Percentiles rank a stretch among this genome's conserved stretches.
These are phyloP conservation scores for Xanthoparmelia taractica DNA, from an alignment of 495 filamentous ascomycete species.

Conservation along the genomic window DNA sequence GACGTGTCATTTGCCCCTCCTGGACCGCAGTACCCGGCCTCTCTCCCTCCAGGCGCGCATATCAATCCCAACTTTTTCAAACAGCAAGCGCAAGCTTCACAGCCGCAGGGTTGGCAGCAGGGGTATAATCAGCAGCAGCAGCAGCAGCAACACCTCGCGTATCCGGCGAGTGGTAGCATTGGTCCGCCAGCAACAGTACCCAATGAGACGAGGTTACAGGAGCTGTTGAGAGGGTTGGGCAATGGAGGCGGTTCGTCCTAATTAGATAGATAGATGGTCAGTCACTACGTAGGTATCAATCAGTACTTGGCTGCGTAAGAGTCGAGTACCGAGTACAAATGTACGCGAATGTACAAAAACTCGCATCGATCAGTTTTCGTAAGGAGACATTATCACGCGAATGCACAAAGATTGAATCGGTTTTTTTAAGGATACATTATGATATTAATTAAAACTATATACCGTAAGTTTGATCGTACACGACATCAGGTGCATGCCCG, in stretches of 20 bases:
- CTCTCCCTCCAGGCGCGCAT: slow-evolving; percentile 44
- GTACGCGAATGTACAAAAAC: neutral
- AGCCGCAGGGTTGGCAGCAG: slow-evolving; percentile 34
- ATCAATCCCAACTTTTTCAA: slow-evolving; percentile 62
- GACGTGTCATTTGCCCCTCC: slow-evolving; percentile 1
- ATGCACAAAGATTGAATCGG: no score
- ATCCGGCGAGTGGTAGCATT: neutral
- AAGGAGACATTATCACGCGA: no score
- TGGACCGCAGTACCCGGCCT: slow-evolving; percentile 29
- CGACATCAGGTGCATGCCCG: neutral
- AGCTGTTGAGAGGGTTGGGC: neutral
- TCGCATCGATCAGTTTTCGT: no score
- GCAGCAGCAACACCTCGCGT: neutral
- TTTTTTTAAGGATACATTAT: no score
- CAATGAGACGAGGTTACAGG: neutral
- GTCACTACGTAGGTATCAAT: neutral
- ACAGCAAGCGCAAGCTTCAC: slow-evolving; percentile 34
- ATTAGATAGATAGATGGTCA: no score
- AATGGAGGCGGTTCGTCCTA: no score
- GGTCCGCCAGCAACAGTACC: neutral
- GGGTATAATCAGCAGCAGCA: slow-evolving; percentile 26
- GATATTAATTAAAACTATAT: neutral
- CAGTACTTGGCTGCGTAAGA: no score
- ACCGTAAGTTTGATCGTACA: neutral
- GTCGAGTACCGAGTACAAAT: neutral